A percentile compares a stretch with the other conserved stretches of the same genome.
These are phyloP conservation scores for Staphylotrichum tortipilum DNA, from an alignment of 495 filamentous ascomycete genomes.

Conservation along the genomic window DNA sequence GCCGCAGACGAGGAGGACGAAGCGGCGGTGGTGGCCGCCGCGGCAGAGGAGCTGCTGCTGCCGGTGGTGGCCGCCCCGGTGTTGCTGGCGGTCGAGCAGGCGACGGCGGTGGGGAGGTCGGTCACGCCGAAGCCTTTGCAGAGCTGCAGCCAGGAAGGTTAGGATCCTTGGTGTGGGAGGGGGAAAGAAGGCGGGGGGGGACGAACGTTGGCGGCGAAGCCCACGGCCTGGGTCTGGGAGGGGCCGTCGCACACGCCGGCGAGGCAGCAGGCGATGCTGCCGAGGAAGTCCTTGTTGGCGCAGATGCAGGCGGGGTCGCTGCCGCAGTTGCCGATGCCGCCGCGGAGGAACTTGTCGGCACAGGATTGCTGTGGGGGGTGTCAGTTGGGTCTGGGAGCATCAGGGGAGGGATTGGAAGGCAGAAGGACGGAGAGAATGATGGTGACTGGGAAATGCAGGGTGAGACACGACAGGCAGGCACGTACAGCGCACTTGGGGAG, in stretches of 20 bases:
- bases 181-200: background rate
- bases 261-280: conserved; percentile 60
- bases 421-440: too few species aligned
- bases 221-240: conserved; percentile 43
- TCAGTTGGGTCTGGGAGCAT: too few species aligned
- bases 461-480: background rate
- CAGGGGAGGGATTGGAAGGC: too few species aligned
- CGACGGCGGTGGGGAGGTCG: conserved; percentile 26
- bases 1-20: too few species aligned
- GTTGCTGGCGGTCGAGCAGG: conserved; percentile 10
- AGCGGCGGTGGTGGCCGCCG: conserved; percentile 14
- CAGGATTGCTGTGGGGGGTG: conserved; percentile 49
- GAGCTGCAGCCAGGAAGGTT: conserved; percentile 15
- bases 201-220: conserved; percentile 23
- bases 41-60: conserved; percentile 11
- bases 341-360: conserved; percentile 38
- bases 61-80: conserved; percentile 17
- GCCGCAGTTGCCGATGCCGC: conserved; percentile 45
- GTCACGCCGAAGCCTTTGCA: conserved; percentile 28
- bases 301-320: conserved; percentile 64
- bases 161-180: background rate
- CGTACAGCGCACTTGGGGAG: conserved; percentile 51
- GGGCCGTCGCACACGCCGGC: conserved; percentile 39
- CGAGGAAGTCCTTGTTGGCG: conserved; percentile 47
- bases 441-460: background rate